Percentiles rank a stretch among this genome's conserved stretches.
Conservation (phyloP, 2,329 filamentous ascomycete genomes). For the Xylaria sp. region DNA sequence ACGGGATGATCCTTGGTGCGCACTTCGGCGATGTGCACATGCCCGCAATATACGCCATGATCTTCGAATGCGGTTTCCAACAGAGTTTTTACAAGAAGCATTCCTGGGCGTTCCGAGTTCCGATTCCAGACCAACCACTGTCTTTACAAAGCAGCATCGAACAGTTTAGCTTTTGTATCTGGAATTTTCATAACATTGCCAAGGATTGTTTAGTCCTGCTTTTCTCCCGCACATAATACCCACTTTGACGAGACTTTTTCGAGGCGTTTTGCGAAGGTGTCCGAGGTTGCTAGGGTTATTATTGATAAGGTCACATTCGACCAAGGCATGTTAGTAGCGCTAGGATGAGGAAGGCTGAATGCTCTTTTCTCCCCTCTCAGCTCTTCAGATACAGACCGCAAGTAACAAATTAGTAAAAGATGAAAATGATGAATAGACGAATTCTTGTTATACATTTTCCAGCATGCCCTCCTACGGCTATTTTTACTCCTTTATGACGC, state of each 20-base stretch:
- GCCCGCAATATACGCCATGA: conserved; percentile 1
- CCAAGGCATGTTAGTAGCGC: conserved; percentile 15
- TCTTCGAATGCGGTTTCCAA: neutral
- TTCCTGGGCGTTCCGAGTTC: conserved; percentile 19
- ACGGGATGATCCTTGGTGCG: conserved; percentile 4
- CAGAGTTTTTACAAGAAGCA: conserved; percentile 5
- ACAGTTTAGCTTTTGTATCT: conserved; percentile 27
- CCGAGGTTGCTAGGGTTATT: conserved; percentile 12
- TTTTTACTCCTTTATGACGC: neutral
- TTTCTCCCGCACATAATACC: conserved; percentile 44
- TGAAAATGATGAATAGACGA: conserved; percentile 32
- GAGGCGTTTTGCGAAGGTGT: conserved; percentile 34
- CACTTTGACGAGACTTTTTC: conserved; percentile 38
- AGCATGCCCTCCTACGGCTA: neutral
- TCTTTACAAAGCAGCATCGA: conserved; percentile 8
- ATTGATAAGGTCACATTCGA: conserved; percentile 20
- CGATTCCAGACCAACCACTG: conserved; percentile 2
- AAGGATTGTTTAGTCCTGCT: conserved; percentile 25
- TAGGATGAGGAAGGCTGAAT: conserved; percentile 19
- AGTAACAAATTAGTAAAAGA: conserved; percentile 24
- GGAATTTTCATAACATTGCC: conserved; percentile 17
- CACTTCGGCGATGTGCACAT: conserved; percentile 9
- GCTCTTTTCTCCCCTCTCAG: conserved; percentile 1
- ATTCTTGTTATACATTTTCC: conserved; percentile 11
- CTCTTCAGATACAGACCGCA: conserved; percentile 22